Evolutionary conservation across 129 eudicot species (phyloP), one percentile per base, ranked within the genome.

Genomic region (Silybum marianum): DNA sequence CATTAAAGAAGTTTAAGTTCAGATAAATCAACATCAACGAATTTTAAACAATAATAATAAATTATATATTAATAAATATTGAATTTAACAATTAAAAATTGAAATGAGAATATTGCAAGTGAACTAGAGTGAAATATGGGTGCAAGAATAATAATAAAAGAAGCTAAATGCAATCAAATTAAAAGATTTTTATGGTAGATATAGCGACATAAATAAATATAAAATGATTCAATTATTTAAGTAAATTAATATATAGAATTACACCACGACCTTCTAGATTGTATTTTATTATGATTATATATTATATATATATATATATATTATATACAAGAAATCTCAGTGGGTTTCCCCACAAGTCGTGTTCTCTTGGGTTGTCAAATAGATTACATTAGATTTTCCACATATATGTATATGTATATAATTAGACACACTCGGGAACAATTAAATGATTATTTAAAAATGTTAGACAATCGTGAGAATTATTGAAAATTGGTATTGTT

Each of bases 331-430:
- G 66, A 78, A 78, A 78, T 66, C 73, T 78, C 65, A 65, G 74
- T 78, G 81, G 81, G 81, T 24, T 26, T 78, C 75, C 82, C 82
- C 74, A 67, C 82, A 40, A 78, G 82, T 42, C 65, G 23, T 58
- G 2, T 18, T 58, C 65, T 58, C 65, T 58, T n/a, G 65, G 23
- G 65, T 58, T 58, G 65, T 58, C 65, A 58, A 58, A 58, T 7
- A 58, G 65, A 58, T 58, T 23, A 58, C 65, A n/a, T 58, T 58
- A 16, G 21, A 51, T 51, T 13, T 16, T 51, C 21, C 22, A 51
- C 8, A 51, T 51, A 48, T 48, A 48, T 12, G 10, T 42, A 2
- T 42, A 1, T 42, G 10, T 44, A 44, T 44, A 44, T 44, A 44
- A 8, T 7, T 2, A 12, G 4, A 44, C 12, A 44, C 0, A 44